phyloP scores from a whole-genome alignment of 208 protist genomes.

The Leishmania amazonensis region DNA sequence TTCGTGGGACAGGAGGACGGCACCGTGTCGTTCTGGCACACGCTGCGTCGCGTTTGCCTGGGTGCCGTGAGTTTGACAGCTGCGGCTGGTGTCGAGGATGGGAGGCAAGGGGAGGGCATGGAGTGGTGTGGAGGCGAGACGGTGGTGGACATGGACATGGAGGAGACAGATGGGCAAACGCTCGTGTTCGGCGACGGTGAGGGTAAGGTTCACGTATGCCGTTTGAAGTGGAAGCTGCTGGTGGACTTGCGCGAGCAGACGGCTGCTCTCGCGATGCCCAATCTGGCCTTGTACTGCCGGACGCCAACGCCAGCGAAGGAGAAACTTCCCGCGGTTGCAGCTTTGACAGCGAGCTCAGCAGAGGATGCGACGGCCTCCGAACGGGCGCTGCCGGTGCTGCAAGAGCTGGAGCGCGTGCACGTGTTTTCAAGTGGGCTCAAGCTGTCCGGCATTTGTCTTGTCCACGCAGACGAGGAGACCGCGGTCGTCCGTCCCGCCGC shows the following conservation, averaged over 20 bases:
- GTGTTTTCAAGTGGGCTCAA: slow-evolving; percentile 50
- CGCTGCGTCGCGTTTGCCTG: slow-evolving; percentile 60
- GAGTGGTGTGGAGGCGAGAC: slow-evolving; percentile 8
- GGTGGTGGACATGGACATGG: slow-evolving; percentile 33
- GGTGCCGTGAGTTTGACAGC: slow-evolving; percentile 52
- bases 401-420: slow-evolving; percentile 39
- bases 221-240: slow-evolving; percentile 38
- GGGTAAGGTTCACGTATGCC: slow-evolving; percentile 79
- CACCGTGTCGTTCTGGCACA: slow-evolving; percentile 81
- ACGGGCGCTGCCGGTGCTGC: slow-evolving; percentile 33
- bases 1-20: slow-evolving; percentile 73
- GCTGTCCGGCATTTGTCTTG: slow-evolving; percentile 21
- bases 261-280: slow-evolving; percentile 37
- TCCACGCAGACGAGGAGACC: slow-evolving; percentile 20
- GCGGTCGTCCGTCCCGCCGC: background rate
- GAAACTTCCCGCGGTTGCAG: slow-evolving; percentile 9
- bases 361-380: slow-evolving; percentile 13
- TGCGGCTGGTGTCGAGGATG: slow-evolving; percentile 31
- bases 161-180: slow-evolving; percentile 25
- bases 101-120: slow-evolving; percentile 1
- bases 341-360: background rate
- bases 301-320: background rate
- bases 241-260: slow-evolving; percentile 28
- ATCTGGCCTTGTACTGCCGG: slow-evolving; percentile 36
- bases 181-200: slow-evolving; percentile 73